phyloP scores from a whole-genome alignment of 1,284 basidiomycete species.

The Hortiboletus rubellus region DNA sequence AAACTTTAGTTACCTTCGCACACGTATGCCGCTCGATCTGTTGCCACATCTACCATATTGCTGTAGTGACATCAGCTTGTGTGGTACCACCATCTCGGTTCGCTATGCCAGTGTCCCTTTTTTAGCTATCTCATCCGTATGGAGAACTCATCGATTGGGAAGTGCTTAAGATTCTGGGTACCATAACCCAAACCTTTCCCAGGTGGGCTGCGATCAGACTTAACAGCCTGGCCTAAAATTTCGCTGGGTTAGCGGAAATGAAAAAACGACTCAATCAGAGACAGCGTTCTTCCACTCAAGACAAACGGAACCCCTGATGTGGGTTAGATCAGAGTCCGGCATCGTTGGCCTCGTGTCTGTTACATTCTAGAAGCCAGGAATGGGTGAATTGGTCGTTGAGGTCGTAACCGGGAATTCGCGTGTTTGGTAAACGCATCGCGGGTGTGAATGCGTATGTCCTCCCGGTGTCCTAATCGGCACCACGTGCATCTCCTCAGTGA shows the following conservation, averaged over 20 bases:
- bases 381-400: neutral
- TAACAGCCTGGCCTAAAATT: neutral
- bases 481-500: neutral
- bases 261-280: neutral
- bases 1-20: constrained; percentile 43
- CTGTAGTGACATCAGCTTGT: neutral
- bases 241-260: constrained; percentile 2
- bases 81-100: constrained; percentile 8
- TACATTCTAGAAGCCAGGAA: constrained; percentile 10
- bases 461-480: constrained; percentile 3
- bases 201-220: neutral
- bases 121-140: neutral
- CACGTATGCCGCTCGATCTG: neutral
- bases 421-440: constrained; percentile 8
- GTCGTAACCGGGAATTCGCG: neutral
- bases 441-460: neutral
- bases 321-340: constrained; percentile 2
- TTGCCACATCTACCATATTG: neutral
- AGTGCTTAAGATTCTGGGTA: neutral
- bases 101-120: neutral
- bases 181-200: neutral
- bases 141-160: neutral
- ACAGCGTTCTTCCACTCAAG: neutral
- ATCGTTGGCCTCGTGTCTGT: constrained; percentile 11
- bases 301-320: constrained; percentile 24